Evolutionary conservation across 164 flowering plant species (phyloP).

Genomic region (Piper betle): DNA sequence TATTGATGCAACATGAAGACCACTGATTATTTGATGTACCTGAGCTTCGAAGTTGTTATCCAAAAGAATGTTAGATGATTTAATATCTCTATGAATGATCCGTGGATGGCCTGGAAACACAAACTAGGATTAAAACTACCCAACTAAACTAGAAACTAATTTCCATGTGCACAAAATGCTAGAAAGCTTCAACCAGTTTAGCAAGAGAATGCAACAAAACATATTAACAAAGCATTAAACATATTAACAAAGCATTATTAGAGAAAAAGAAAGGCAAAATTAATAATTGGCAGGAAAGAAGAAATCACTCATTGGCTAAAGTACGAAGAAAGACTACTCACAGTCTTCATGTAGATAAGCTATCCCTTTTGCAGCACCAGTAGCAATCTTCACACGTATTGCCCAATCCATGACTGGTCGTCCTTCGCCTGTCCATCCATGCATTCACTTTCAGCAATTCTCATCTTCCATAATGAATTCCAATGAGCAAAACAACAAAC

Average conservation of each 20-base stretch:
- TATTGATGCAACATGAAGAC: neutral
- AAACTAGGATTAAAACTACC: neutral
- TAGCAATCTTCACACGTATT: conserved; percentile 55
- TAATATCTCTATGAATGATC: conserved; percentile 85
- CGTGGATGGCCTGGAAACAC: conserved; percentile 67
- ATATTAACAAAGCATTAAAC: neutral
- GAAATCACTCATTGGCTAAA: neutral
- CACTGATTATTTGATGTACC: conserved; percentile 27
- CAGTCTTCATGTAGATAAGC: conserved; percentile 94
- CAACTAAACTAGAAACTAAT: neutral
- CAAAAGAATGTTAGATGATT: conserved; percentile 84
- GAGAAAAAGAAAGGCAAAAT: neutral
- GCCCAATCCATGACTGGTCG: conserved; percentile 62
- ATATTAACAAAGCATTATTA: neutral
- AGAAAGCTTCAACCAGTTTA: neutral
- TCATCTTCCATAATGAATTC: neutral
- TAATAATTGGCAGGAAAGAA: neutral
- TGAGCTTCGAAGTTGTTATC: conserved; percentile 70
- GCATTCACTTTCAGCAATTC: neutral
- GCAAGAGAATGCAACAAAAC: neutral
- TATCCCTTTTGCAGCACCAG: conserved; percentile 88
- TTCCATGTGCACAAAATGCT: neutral
- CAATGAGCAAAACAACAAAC: neutral
- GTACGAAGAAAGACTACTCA: conserved; percentile 16
- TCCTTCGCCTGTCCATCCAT: conserved; percentile 31